Base-by-base conservation (phyloP, 2,329 filamentous ascomycete genomes). In the Sporothrix schenckii region DNA sequence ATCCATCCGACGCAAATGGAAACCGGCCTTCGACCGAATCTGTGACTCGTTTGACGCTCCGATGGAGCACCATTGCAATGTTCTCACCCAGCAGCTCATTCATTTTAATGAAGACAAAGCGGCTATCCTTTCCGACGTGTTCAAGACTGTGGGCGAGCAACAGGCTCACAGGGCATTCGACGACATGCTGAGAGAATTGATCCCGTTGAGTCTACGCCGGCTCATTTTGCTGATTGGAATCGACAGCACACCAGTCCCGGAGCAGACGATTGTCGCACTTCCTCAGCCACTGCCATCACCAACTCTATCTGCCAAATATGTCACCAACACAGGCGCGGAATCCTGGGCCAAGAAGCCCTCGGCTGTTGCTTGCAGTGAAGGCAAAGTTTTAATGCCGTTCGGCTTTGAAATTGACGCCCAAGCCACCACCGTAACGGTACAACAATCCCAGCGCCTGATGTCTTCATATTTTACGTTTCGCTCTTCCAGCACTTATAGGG, bases 91-190 rank as follows among this genome's bases (percentile, higher is more conserved):
- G 30, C 52, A 71, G 10, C 11, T 71, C 4, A 47, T 66, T 2
- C 50, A n/a, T 9, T 71, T 71, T 30, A 66, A 71, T 7, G 30
- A 65, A 16, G 58, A 60, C 11, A 71, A 69, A 44, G 30, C 56
- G 10, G 66, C 27, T 3, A 21, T 71, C n/a, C 34, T 69, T 16
- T 50, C 60, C 19, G 11, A 39, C 16, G 19, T 65, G 5, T 21
- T 27, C 5, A 21, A 30, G 16, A 19, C 34, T 0, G 49, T 44
- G 24, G 58, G 68, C 11, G 68, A 69, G 19, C 14, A 54, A 16
- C 47, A 24, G 9, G 68, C 60, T 3, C 60, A 30, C 21, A 27
- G 4, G n/a, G 34, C 24, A 19, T 39, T 65, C 9, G 14, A 27
- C 2, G 24, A 49, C 9, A 39, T 19, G 21, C 24, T 58, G 3